phyloP scores from a whole-genome alignment of 192 early-diverging fungal genomes.

The Linnemannia exigua region DNA sequence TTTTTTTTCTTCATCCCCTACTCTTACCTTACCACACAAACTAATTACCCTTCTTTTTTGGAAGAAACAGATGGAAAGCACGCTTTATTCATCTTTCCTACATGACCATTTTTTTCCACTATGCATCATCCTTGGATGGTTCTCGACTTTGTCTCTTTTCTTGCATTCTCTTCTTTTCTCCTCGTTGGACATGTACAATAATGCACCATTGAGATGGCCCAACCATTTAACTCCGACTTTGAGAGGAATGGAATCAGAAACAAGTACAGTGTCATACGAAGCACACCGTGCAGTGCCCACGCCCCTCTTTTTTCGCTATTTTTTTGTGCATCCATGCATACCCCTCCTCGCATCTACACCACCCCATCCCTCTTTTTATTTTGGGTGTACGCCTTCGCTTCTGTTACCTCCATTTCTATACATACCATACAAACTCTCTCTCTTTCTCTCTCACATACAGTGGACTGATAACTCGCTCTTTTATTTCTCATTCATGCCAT shows the following conservation, averaged over 20 bases:
- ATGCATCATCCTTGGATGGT: background rate
- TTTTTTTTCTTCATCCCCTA: background rate
- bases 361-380: background rate
- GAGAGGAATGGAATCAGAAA: background rate
- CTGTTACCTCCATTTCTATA: too few relatives aligned
- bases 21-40: background rate
- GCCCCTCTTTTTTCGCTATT: background rate
- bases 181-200: background rate
- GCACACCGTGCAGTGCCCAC: conserved; percentile 5
- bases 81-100: background rate
- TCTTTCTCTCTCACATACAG: background rate
- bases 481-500: too few relatives aligned
- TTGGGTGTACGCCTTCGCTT: too few relatives aligned
- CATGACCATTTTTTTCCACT: background rate
- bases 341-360: background rate
- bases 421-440: too few relatives aligned
- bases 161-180: background rate
- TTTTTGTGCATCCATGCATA: background rate
- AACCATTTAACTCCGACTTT: background rate
- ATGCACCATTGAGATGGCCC: background rate
- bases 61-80: background rate
- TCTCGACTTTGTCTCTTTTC: background rate
- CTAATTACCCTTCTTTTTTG: background rate
- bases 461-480: background rate
- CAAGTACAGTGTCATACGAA: too few relatives aligned